Percentiles rank a stretch among this genome's conserved stretches.
Evolutionary conservation across 2,329 filamentous ascomycete genomes (phyloP).

Genomic region (Rasamsonia emersonii): DNA sequence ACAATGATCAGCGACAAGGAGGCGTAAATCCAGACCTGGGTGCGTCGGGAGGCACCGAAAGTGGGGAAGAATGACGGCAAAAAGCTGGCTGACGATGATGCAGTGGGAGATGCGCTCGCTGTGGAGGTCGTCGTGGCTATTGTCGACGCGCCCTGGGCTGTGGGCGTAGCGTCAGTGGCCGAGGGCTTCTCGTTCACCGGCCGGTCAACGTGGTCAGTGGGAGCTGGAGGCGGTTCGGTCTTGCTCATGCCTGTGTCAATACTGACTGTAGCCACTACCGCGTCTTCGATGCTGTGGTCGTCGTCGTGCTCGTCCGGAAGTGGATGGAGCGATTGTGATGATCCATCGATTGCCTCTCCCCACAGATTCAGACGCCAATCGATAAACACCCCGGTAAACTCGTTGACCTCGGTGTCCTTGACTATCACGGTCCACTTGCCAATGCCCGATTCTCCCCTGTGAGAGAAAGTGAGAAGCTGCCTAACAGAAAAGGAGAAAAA

Average conservation of each 20-base stretch:
- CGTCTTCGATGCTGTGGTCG: conserved; percentile 62
- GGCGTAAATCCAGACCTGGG: conserved; percentile 90
- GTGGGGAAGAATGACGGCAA: conserved; percentile 83
- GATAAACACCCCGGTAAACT: conserved; percentile 65
- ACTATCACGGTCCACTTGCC: conserved; percentile 89
- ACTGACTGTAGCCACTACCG: conserved; percentile 57
- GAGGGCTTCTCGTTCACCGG: conserved; percentile 54
- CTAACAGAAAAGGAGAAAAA: neutral
- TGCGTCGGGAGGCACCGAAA: conserved; percentile 78
- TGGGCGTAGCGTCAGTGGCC: conserved; percentile 18
- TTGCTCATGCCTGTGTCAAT: conserved; percentile 41
- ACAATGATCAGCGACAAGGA: conserved; percentile 72
- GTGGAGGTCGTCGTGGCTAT: neutral
- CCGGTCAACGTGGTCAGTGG: conserved; percentile 58
- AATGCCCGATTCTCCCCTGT: conserved; percentile 77
- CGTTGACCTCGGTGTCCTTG: conserved; percentile 73
- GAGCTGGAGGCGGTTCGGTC: conserved; percentile 36
- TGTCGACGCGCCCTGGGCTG: conserved; percentile 8
- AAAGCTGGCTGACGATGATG: conserved; percentile 44
- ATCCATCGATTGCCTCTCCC: conserved; percentile 75
- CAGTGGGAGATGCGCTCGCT: conserved; percentile 17
- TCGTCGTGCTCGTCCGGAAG: conserved; percentile 79
- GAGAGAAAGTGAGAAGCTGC: conserved; percentile 24
- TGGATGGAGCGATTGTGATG: conserved; percentile 65
- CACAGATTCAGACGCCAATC: conserved; percentile 94